These are phyloP conservation scores for Pterula multifida DNA, from an alignment of 1,284 basidiomycete genomes.

Conservation along the genomic window DNA sequence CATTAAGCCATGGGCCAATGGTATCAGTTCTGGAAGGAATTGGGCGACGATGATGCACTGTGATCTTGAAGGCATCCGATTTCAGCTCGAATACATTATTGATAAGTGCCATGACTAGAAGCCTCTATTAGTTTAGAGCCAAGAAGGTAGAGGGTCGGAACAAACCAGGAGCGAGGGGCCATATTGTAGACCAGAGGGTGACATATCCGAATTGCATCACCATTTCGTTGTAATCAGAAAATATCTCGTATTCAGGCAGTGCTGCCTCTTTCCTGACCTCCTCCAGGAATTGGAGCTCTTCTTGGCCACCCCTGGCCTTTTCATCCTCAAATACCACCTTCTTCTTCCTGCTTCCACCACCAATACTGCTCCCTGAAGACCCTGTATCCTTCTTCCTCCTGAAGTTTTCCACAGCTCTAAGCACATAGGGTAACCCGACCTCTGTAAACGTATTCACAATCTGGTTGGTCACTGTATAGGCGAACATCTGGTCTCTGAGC, in stretches of 20 bases:
- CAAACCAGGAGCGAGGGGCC: conserved; percentile 83
- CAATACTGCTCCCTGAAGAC: conserved; percentile 9
- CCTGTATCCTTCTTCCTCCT: conserved; percentile 13
- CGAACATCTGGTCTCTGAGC: conserved; percentile 88
- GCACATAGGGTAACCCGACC: conserved; percentile 72
- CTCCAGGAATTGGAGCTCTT: conserved; percentile 67
- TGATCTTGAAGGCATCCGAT: conserved; percentile 93
- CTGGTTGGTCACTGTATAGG: conserved; percentile 90
- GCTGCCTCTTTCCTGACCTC: conserved; percentile 68
- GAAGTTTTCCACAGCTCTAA: conserved; percentile 41
- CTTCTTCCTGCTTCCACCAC: conserved; percentile 37
- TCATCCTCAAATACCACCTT: conserved; percentile 67
- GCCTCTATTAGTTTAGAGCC: conserved; percentile 9
- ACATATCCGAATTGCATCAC: conserved; percentile 92
- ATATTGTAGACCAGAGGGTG: conserved; percentile 85
- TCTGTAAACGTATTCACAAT: conserved; percentile 76
- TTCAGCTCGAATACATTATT: conserved; percentile 91
- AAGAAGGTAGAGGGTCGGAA: conserved; percentile 5
- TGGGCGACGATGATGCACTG: conserved; percentile 75
- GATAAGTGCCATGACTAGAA: conserved; percentile 56
- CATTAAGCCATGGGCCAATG: conserved; percentile 91
- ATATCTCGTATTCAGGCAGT: conserved; percentile 73
- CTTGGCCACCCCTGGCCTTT: conserved; percentile 39
- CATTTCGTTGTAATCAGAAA: conserved; percentile 91
- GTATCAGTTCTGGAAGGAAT: conserved; percentile 80